Conservation (phyloP, 2,329 filamentous ascomycete species). For the Neofusicoccum umdonicola region DNA sequence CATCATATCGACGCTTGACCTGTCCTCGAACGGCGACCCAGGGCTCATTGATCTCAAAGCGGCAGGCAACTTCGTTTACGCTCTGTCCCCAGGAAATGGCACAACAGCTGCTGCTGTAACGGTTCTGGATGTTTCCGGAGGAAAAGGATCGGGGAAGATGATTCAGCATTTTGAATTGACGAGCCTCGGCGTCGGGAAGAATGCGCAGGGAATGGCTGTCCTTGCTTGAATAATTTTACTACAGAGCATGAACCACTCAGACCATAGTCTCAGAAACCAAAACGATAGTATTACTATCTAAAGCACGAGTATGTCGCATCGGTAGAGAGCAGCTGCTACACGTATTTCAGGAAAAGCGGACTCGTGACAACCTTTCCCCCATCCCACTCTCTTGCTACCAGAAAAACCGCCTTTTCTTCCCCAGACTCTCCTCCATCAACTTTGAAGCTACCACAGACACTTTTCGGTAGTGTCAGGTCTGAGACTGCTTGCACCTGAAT, state of each 20-base stretch:
- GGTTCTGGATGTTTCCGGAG: constrained; percentile 38
- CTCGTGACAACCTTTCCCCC: constrained; percentile 26
- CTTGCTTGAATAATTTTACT: no score
- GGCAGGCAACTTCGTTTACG: constrained; percentile 57
- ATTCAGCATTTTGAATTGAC: constrained; percentile 39
- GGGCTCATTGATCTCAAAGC: constrained; percentile 57
- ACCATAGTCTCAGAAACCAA: no score
- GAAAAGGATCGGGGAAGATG: constrained; percentile 28
- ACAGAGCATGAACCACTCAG: no score
- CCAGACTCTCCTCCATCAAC: neutral
- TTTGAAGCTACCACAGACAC: neutral
- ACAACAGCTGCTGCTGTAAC: constrained; percentile 34
- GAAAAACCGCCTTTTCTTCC: constrained; percentile 7
- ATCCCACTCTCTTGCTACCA: constrained; percentile 23
- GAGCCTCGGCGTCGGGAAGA: constrained; percentile 27
- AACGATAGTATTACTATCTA: no score
- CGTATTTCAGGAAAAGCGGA: constrained; percentile 20
- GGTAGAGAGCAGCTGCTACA: neutral
- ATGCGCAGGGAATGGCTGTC: constrained; percentile 38
- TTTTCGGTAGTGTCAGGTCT: constrained; percentile 21
- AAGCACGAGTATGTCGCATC: no score
- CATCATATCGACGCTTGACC: constrained; percentile 45
- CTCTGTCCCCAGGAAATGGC: constrained; percentile 54
- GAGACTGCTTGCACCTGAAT: constrained; percentile 23
- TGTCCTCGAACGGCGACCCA: constrained; percentile 45